Evolutionary conservation across 1,284 basidiomycete genomes (phyloP).

Genomic region (Takashimella tepidaria): DNA sequence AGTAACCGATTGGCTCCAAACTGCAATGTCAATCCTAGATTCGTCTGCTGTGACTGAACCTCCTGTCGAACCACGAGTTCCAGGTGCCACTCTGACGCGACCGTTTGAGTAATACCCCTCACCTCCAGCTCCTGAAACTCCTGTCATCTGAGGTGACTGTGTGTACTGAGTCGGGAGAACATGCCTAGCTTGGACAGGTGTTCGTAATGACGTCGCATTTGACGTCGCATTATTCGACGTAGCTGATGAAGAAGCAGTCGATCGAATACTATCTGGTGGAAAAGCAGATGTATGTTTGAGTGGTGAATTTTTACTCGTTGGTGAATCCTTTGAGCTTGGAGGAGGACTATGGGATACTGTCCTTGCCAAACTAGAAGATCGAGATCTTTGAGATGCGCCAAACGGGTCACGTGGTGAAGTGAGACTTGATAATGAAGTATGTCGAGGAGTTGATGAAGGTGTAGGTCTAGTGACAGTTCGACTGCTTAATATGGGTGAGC

Average conservation of each 20-base stretch:
- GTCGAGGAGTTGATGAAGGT: neutral
- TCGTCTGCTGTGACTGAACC: neutral
- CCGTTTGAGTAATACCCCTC: neutral
- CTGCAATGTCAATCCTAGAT: neutral
- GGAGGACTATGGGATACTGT: slow-evolving; percentile 17
- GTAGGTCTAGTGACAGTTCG: neutral
- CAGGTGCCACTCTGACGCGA: neutral
- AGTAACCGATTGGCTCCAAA: neutral
- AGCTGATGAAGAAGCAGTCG: slow-evolving; percentile 16
- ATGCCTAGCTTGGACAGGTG: slow-evolving; percentile 13
- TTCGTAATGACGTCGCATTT: slow-evolving; percentile 3
- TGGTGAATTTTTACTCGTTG: slow-evolving; percentile 18
- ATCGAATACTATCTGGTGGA: slow-evolving; percentile 8
- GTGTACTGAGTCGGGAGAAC: neutral
- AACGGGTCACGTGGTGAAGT: neutral
- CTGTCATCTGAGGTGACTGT: neutral
- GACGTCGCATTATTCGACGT: slow-evolving; percentile 1
- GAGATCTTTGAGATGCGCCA: slow-evolving; percentile 5
- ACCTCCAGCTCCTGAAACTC: no score
- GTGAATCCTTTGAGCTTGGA: slow-evolving; percentile 15
- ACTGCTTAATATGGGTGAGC: neutral
- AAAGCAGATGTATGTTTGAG: slow-evolving; percentile 14
- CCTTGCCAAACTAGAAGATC: slow-evolving; percentile 9
- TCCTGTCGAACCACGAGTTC: neutral
- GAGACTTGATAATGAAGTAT: neutral